These are phyloP conservation scores for Leptomonas seymouri DNA, from an alignment of 208 protist genomes.

Conservation along the genomic window DNA sequence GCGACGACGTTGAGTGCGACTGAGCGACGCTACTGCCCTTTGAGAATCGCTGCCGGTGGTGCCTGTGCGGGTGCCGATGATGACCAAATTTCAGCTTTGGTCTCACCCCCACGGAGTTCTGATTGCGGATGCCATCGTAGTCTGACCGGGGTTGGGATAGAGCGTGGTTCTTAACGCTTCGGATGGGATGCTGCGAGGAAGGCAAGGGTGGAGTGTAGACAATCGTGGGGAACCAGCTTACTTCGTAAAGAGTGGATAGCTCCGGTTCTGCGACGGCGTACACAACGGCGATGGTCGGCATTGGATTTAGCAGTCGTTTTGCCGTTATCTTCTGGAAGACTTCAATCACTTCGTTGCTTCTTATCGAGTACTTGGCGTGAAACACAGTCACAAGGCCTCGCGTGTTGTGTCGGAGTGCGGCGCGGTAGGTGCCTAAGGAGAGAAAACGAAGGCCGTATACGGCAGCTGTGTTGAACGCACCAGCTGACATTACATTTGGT, in stretches of 20 bases:
- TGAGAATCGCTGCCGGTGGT: neutral
- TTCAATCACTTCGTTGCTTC: conserved; percentile 62
- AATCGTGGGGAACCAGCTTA: conserved; percentile 86
- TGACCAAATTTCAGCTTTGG: neutral
- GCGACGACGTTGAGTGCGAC: neutral
- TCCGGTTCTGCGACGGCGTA: conserved; percentile 85
- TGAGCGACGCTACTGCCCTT: neutral
- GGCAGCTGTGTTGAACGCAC: conserved; percentile 28
- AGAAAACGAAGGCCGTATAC: conserved; percentile 47
- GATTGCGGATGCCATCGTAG: neutral
- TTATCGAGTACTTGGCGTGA: conserved; percentile 77
- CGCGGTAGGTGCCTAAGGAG: conserved; percentile 55
- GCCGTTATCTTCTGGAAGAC: conserved; percentile 63
- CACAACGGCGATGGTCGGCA: conserved; percentile 76
- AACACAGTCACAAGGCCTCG: conserved; percentile 80
- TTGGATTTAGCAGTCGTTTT: conserved; percentile 58
- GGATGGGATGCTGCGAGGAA: neutral
- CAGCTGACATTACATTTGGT: conserved; percentile 26
- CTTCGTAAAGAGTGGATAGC: conserved; percentile 73
- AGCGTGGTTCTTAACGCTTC: neutral
- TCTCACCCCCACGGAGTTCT: neutral
- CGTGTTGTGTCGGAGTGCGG: conserved; percentile 43
- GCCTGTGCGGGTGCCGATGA: conserved; percentile 6
- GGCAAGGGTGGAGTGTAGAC: conserved; percentile 63
- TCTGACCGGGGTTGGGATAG: neutral